These are phyloP conservation scores for Exophiala mesophila DNA, from an alignment of 2,329 filamentous ascomycete genomes.

Conservation along the genomic window DNA sequence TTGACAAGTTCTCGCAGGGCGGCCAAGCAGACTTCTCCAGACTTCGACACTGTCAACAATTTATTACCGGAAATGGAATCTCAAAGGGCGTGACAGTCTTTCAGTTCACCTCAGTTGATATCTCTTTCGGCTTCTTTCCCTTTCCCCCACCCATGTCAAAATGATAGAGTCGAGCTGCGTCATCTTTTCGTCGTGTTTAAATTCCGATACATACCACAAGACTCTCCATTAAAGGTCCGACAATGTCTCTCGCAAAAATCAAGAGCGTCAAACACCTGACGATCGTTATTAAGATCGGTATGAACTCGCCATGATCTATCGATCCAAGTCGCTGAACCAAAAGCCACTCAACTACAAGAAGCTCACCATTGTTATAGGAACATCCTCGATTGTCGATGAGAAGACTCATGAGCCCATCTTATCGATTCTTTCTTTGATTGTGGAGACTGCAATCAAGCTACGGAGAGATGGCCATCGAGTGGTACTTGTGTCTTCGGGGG, in stretches of 20 bases:
- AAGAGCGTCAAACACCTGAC: slow-evolving; percentile 63
- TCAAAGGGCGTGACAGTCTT: background rate
- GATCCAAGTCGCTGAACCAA: slow-evolving; percentile 1
- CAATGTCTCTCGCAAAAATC: too few relatives aligned
- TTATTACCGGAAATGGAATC: background rate
- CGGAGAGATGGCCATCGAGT: slow-evolving; percentile 89
- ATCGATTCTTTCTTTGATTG: slow-evolving; percentile 84
- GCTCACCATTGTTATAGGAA: slow-evolving; percentile 55
- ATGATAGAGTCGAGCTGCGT: too few relatives aligned
- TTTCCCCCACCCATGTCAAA: too few relatives aligned
- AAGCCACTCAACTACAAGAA: slow-evolving; percentile 1
- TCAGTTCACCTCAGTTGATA: too few relatives aligned
- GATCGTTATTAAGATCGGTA: slow-evolving; percentile 85
- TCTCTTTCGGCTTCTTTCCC: too few relatives aligned
- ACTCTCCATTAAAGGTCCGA: too few relatives aligned
- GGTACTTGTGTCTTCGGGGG: slow-evolving; percentile 93
- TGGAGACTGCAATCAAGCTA: slow-evolving; percentile 85
- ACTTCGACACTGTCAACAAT: background rate
- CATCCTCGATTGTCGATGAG: slow-evolving; percentile 98
- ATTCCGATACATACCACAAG: too few relatives aligned
- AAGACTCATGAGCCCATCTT: slow-evolving; percentile 88
- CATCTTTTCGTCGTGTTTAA: too few relatives aligned
- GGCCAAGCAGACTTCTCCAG: background rate
- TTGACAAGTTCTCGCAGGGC: background rate
- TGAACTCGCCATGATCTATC: slow-evolving; percentile 10